Evolutionary conservation across 805 yeast species (phyloP), one percentile per base, ranked within the genome.

Genomic region (Nakazawaea molendinolei): DNA sequence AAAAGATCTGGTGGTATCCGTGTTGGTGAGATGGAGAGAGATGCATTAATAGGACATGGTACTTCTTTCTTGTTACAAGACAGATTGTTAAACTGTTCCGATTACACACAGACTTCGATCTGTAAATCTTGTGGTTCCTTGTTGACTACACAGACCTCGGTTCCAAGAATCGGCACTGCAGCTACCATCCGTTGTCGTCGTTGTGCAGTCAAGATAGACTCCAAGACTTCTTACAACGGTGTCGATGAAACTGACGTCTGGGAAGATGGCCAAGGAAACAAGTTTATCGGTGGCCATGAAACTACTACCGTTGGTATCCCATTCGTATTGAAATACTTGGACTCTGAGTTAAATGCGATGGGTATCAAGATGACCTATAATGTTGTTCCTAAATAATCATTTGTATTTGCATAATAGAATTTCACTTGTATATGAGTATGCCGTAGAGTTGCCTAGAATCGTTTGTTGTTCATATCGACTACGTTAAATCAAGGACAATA

Each of bases 1-100:
- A 92, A 92, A 79, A 79, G 97, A 67, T 79, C 83, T 47, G 98
- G 98, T 65, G 98, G 98, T 82, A 92, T 92, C 50, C 94, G 98
- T 73, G 95, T 92, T 26, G 98, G 98, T 60, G 98, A 92, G 63
- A 92, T 92, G 98, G 98, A 92, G 66, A 84, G 98, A 67, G 98
- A 92, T 73, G 98, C 98, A 2, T 69, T 92, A 51, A 87, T 92
- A 60, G 98, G 97, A 41, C 98, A 92, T 56, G 98, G 98, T 63
- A 83, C 98, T 5, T 87, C 98, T 1, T 92, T 75, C 76, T 65
- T 92, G 51, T 67, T 92, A 48, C 97, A 90, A 61, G 98, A 92
- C 59, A 79, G 98, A 63, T 69, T 92, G 54, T 71, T 92, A 56
- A 92, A 92, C 64, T 87, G 95, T 55, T 84, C 95, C 6, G 98